Percentiles rank a stretch among this genome's conserved stretches.
phyloP scores from a whole-genome alignment of 441 rosid species.

The Adansonia grandidieri region DNA sequence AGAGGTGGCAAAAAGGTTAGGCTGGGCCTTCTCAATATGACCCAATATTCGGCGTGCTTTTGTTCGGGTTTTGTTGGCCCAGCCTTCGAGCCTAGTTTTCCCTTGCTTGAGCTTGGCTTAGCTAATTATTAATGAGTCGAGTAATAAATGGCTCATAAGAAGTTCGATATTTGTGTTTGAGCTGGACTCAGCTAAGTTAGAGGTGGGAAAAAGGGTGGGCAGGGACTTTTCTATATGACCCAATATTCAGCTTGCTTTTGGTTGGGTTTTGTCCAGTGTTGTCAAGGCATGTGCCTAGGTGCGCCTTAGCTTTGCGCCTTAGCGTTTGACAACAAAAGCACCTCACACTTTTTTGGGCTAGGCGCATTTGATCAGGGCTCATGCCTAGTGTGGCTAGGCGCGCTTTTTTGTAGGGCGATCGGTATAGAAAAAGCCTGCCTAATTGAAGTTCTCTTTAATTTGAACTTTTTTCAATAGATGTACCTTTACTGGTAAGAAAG shows the following conservation, averaged over 20 bases:
- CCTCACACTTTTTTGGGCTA: too few species aligned
- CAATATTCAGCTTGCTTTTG: not conserved
- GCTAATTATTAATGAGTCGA: constrained; percentile 3
- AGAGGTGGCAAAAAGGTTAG: not conserved
- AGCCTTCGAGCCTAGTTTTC: not conserved
- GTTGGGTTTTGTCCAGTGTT: not conserved
- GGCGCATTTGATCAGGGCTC: too few species aligned
- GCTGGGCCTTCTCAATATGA: not conserved
- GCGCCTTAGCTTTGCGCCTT: too few species aligned
- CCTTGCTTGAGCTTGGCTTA: not conserved
- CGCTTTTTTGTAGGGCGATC: too few species aligned
- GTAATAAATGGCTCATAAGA: not conserved
- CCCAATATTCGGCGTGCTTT: too few species aligned
- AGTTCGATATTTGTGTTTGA: not conserved
- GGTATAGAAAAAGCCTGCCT: too few species aligned
- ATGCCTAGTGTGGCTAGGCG: too few species aligned
- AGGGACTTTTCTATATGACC: not conserved
- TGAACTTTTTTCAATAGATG: too few species aligned
- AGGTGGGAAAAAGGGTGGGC: not conserved
- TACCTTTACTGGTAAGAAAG: too few species aligned
- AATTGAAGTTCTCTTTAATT: too few species aligned
- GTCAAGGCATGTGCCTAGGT: not conserved
- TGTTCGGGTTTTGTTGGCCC: too few species aligned
- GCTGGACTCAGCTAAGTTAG: not conserved
- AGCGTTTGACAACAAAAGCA: too few species aligned